These are phyloP conservation scores for Anisodus acutangulus DNA, from an alignment of 257 asterid genomes.

Conservation along the genomic window DNA sequence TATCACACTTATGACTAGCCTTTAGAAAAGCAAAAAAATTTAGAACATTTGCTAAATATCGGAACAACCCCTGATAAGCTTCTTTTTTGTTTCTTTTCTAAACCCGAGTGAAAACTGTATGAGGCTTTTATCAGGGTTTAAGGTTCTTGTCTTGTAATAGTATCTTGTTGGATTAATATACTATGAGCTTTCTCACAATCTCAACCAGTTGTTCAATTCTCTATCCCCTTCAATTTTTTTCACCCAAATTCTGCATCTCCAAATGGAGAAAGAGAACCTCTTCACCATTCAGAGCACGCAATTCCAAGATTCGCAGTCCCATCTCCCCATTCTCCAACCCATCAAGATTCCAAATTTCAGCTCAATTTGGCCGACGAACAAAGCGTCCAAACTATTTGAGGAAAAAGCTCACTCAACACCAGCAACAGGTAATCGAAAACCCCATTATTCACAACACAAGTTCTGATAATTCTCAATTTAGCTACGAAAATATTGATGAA, in stretches of 20 bases:
- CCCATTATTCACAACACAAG: no score
- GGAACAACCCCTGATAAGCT: slow-evolving; percentile 19
- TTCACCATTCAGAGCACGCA: slow-evolving; percentile 39
- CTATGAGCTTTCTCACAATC: slow-evolving; percentile 39
- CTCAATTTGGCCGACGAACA: slow-evolving; percentile 57
- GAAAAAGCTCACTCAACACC: slow-evolving; percentile 60
- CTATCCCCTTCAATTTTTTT: slow-evolving; percentile 35
- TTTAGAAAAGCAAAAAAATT: no score
- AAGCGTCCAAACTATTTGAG: slow-evolving; percentile 74
- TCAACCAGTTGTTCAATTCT: slow-evolving; percentile 36
- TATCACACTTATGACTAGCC: background rate
- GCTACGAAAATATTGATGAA: background rate
- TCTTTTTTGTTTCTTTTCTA: no score
- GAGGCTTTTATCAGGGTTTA: slow-evolving; percentile 29
- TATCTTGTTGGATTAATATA: background rate
- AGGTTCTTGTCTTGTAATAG: slow-evolving; percentile 15
- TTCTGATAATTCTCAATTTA: no score
- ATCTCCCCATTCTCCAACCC: slow-evolving; percentile 38
- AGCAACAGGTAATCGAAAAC: slow-evolving; percentile 56
- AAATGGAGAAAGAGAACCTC: slow-evolving; percentile 45
- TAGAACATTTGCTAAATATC: background rate
- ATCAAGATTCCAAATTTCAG: slow-evolving; percentile 58
- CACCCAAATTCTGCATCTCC: slow-evolving; percentile 36
- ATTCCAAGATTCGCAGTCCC: slow-evolving; percentile 31
- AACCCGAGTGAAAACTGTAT: background rate